These are phyloP conservation scores for Secale cereale DNA, from an alignment of 176 grass and related monocot species.

Conservation along the genomic window DNA sequence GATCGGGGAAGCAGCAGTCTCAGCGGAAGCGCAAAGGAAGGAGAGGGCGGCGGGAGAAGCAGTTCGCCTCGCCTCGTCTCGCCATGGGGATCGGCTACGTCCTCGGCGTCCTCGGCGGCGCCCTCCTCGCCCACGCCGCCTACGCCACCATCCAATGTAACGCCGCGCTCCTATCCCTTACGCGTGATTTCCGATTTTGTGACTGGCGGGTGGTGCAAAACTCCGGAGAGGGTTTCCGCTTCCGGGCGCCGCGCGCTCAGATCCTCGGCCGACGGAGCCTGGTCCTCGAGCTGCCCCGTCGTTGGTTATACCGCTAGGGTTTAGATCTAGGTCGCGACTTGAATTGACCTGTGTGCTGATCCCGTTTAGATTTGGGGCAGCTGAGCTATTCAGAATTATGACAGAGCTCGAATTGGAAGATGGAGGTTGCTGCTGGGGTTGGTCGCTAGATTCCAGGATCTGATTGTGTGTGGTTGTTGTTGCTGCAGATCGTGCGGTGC, in stretches of 20 bases:
- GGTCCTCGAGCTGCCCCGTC: not conserved
- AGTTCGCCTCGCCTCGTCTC: not conserved
- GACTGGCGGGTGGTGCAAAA: not conserved
- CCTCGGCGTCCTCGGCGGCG: slow-evolving; percentile 74
- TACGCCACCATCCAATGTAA: slow-evolving; percentile 89
- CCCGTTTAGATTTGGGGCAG: not conserved
- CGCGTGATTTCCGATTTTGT: not conserved
- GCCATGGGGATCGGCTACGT: slow-evolving; percentile 76
- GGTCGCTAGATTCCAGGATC: not conserved
- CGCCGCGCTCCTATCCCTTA: not conserved
- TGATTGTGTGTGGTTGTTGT: slow-evolving; percentile 11
- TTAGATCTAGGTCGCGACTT: slow-evolving; percentile 28
- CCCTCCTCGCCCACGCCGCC: slow-evolving; percentile 79
- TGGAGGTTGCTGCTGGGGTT: not conserved
- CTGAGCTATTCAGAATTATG: not conserved
- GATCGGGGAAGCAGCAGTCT: not conserved
- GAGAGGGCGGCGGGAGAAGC: not conserved
- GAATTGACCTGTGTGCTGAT: not conserved
- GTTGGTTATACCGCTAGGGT: not conserved
- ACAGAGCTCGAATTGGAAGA: not conserved
- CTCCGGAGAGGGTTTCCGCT: not conserved
- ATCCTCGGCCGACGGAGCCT: not conserved
- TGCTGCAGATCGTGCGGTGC: slow-evolving; percentile 65
- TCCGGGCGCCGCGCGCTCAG: not conserved
- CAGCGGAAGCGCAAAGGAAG: not conserved